Evolutionary conservation across 805 yeast genomes (phyloP).

Genomic region (Suhomyces sp.): DNA sequence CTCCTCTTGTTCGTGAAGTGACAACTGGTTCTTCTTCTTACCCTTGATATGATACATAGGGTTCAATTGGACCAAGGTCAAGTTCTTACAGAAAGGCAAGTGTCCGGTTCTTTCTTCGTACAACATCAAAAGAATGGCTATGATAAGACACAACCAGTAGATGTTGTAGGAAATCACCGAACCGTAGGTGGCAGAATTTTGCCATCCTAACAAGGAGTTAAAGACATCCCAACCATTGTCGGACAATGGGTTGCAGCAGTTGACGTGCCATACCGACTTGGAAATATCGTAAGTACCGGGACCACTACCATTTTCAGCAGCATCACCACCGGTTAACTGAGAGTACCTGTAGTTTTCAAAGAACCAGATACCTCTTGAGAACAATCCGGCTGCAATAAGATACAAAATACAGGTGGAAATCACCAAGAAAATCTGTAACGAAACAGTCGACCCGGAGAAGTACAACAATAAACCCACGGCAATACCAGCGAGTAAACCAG

Average conservation of each 20-base stretch:
- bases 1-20: conserved; percentile 30
- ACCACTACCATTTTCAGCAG: conserved; percentile 88
- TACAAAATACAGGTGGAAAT: conserved; percentile 86
- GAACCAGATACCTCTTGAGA: conserved; percentile 90
- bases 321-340: conserved; percentile 84
- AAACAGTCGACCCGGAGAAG: conserved; percentile 76
- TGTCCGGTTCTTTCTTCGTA: conserved; percentile 84
- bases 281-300: conserved; percentile 89
- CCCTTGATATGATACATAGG: conserved; percentile 35
- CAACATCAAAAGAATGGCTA: conserved; percentile 57
- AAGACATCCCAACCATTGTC: conserved; percentile 97
- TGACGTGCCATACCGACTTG: conserved; percentile 88
- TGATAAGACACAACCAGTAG: conserved; percentile 76
- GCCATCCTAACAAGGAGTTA: conserved; percentile 95
- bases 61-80: conserved; percentile 30
- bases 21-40: conserved; percentile 32
- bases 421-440: conserved; percentile 85
- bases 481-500: conserved; percentile 80
- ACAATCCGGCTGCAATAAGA: conserved; percentile 87
- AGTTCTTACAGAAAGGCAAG: conserved; percentile 60
- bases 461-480: conserved; percentile 68
- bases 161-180: conserved; percentile 84
- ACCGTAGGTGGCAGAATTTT: conserved; percentile 91
- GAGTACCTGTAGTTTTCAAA: conserved; percentile 70
- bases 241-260: conserved; percentile 92